Evolutionary conservation across 495 filamentous ascomycete species (phyloP).

Genomic region (Parathielavia hyrcaniae): DNA sequence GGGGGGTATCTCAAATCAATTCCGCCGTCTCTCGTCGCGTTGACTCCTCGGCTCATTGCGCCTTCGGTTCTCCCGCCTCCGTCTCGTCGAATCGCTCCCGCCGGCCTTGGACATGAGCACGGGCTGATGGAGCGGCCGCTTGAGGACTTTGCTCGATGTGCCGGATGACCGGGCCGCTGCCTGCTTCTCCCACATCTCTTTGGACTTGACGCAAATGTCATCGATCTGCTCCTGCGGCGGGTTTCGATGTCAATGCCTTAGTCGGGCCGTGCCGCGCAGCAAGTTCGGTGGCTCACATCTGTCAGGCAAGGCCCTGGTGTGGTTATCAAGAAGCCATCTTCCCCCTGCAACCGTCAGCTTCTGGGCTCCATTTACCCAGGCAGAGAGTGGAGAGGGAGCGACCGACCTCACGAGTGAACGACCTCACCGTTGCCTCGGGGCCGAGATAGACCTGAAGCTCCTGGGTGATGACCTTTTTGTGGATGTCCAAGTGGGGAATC

Average conservation of each 20-base stretch:
- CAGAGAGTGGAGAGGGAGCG: conserved; percentile 12
- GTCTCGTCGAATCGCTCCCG: conserved; percentile 28
- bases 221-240: conserved; percentile 52
- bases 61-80: conserved; percentile 29
- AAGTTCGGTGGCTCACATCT: conserved; percentile 43
- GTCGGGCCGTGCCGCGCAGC: background rate
- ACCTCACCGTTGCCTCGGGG: conserved; percentile 47
- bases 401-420: conserved; percentile 49
- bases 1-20: conserved; percentile 17
- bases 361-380: conserved; percentile 30
- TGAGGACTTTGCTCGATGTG: conserved; percentile 44
- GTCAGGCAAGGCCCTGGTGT: conserved; percentile 50
- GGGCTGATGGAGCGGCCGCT: conserved; percentile 50
- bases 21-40: conserved; percentile 28
- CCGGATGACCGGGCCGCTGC: conserved; percentile 47
- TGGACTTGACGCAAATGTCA: conserved; percentile 52
- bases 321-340: conserved; percentile 52
- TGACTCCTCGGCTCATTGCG: conserved; percentile 23
- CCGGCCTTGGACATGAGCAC: conserved; percentile 44
- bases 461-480: conserved; percentile 52
- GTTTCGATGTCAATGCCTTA: conserved; percentile 28
- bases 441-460: conserved; percentile 53
- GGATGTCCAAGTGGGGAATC: conserved; percentile 52
- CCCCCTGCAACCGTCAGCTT: conserved; percentile 37
- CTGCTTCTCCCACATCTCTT: conserved; percentile 51